phyloP scores from a whole-genome alignment of 345 rosid species.

The Pistacia integerrima region DNA sequence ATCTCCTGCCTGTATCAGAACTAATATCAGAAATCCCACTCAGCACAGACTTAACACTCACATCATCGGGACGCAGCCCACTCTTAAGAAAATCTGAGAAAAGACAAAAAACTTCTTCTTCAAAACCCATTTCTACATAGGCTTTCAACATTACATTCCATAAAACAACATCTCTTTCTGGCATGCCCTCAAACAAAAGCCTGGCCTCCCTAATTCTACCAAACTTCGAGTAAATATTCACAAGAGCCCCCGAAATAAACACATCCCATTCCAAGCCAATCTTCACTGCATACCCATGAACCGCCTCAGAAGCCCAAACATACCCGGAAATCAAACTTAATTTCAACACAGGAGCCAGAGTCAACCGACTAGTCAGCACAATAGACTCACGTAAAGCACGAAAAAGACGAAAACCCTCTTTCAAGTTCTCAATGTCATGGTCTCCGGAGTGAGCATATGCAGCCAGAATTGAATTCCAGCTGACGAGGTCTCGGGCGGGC shows the following conservation, averaged over 20 bases:
- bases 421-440: conserved; percentile 21
- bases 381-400: conserved; percentile 33
- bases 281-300: conserved; percentile 61
- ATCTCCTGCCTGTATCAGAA: conserved; percentile 23
- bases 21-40: conserved; percentile 32
- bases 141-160: conserved; percentile 68
- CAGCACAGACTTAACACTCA: conserved; percentile 34
- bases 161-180: conserved; percentile 48
- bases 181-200: conserved; percentile 48
- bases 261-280: conserved; percentile 50
- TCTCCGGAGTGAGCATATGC: conserved; percentile 49
- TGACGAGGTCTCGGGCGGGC: conserved; percentile 49
- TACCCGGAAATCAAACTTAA: conserved; percentile 50
- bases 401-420: conserved; percentile 44
- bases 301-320: conserved; percentile 46
- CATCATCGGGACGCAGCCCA: conserved; percentile 44
- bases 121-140: conserved; percentile 38
- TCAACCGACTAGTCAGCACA: conserved; percentile 42
- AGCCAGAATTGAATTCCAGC: conserved; percentile 61
- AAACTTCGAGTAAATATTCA: conserved; percentile 55
- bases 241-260: conserved; percentile 53
- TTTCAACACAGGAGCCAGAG: conserved; percentile 57
- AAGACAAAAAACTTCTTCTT: conserved; percentile 35
- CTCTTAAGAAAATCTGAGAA: conserved; percentile 41
- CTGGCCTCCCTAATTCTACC: conserved; percentile 47